These are phyloP conservation scores for Phaeotremella fagi DNA, from an alignment of 768 basidiomycete genomes.

Conservation along the genomic window DNA sequence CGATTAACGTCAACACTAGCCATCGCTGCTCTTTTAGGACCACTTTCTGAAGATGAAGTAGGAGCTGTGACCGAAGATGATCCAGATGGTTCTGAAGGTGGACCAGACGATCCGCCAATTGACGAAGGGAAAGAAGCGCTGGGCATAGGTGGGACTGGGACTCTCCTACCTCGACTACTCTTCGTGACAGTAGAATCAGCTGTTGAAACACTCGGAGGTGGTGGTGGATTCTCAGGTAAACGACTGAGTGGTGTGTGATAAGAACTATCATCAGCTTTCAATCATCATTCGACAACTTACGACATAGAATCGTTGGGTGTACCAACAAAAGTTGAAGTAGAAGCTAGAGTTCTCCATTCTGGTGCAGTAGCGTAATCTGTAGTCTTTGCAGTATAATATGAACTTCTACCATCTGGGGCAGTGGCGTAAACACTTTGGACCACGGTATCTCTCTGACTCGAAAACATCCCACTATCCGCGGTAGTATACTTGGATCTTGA, in stretches of 20 bases:
- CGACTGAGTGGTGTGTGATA: not conserved
- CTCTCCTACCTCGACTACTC: constrained; percentile 9
- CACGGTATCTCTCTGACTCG: too few relatives aligned
- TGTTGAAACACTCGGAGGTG: constrained; percentile 24
- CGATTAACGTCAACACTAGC: constrained; percentile 52
- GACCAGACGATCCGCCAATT: too few relatives aligned
- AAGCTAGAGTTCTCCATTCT: constrained; percentile 8
- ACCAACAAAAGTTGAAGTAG: not conserved
- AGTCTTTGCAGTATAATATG: constrained; percentile 22
- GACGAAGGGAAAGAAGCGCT: constrained; percentile 19
- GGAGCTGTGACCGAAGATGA: constrained; percentile 45
- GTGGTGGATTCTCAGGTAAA: not conserved
- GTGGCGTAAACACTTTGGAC: too few relatives aligned
- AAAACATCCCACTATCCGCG: not conserved
- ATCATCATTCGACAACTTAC: not conserved
- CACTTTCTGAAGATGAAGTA: constrained; percentile 7
- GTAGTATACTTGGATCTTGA: constrained; percentile 1
- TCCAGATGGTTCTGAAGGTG: not conserved
- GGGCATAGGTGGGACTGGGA: constrained; percentile 21
- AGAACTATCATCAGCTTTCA: not conserved
- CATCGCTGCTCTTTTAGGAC: constrained; percentile 13
- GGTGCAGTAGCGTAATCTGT: constrained; percentile 27
- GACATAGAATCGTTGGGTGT: not conserved
- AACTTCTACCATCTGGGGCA: not conserved
- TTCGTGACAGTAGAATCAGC: constrained; percentile 14